Evolutionary conservation across 2,329 filamentous ascomycete species (phyloP), one percentile per base, ranked within the genome.

Genomic region (Leptodontidium sp.): DNA sequence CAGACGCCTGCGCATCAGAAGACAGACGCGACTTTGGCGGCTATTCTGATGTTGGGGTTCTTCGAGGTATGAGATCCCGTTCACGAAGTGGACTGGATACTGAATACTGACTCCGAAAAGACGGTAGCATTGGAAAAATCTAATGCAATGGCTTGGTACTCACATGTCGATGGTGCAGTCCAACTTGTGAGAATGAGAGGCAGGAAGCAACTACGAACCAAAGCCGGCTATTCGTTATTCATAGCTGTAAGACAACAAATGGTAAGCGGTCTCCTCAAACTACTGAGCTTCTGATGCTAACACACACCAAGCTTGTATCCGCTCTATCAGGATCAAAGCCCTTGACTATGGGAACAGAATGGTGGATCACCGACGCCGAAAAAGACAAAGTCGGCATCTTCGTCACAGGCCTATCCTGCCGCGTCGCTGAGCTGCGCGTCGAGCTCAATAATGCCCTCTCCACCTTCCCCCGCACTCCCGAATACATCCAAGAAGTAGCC

Each of bases 91-190:
- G n/a, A 24, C 38, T 40, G 24, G 21, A 59, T 62, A 47, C 59
- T 74, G 53, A 24, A 59, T 64, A 47, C 59, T 74, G 53, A 72
- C 61, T 70, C 52, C n/a, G 7, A 17, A 32, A 59, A 88, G 73
- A 78, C 75, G 1, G 72, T 90, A 55, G 84, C 84, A 0, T 84
- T 86, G 14, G 85, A 84, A 68, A 83, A 86, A 64, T 78, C 86
- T 61, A 85, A 84, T 43, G 84, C 85, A 75, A 79, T 85, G 66
- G 86, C 87, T 1, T 90, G 88, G 88, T 87, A 86, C 4, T 87
- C 87, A 11, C 88, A 90, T 73, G 84, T 87, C n/a, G 86, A 89
- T 69, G 88, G 87, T 2, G 88, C 88, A n/a, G 84, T 90, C 40
- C 85, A 88, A 71, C 80, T 90, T 1, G 86, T 88, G 64, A 87